phyloP scores from a whole-genome alignment of 208 protist species.

The Leishmania lainsoni region DNA sequence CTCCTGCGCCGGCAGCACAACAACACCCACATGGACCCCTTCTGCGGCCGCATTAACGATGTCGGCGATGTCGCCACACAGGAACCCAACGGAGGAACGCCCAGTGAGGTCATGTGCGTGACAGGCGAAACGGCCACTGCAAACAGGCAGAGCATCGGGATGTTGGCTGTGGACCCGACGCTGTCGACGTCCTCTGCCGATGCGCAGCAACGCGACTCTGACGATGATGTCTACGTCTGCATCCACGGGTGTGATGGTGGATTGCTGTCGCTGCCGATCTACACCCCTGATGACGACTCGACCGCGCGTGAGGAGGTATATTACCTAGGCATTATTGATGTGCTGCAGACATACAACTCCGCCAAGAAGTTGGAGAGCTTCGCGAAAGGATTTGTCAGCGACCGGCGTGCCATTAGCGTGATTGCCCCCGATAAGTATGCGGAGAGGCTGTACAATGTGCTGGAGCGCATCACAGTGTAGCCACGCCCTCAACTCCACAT shows the following conservation, averaged over 20 bases:
- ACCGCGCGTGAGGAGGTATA: conserved; percentile 87
- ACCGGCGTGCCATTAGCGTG: conserved; percentile 79
- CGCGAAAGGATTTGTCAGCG: conserved; percentile 80
- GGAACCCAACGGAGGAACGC: neutral
- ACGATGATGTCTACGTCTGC: conserved; percentile 58
- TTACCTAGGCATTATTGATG: conserved; percentile 94
- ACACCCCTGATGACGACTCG: conserved; percentile 61
- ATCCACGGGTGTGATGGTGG: conserved; percentile 84
- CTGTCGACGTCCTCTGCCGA: neutral
- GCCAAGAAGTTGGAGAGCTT: conserved; percentile 87
- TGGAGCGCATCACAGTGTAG: conserved; percentile 83
- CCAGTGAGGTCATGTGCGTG: conserved; percentile 23
- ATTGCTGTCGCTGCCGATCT: conserved; percentile 80
- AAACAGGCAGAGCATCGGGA: conserved; percentile 19
- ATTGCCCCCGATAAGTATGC: conserved; percentile 86
- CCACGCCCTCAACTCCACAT: neutral
- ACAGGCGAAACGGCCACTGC: conserved; percentile 19
- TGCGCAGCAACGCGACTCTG: neutral
- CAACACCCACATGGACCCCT: conserved; percentile 7
- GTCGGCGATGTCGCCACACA: neutral
- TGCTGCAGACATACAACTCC: conserved; percentile 91
- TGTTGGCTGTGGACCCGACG: neutral
- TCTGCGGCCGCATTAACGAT: conserved; percentile 6
- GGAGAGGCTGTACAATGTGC: conserved; percentile 71
- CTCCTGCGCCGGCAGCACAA: conserved; percentile 27